Base-by-base conservation (phyloP, 1,284 basidiomycete genomes). In the Malassezia pachydermatis region DNA sequence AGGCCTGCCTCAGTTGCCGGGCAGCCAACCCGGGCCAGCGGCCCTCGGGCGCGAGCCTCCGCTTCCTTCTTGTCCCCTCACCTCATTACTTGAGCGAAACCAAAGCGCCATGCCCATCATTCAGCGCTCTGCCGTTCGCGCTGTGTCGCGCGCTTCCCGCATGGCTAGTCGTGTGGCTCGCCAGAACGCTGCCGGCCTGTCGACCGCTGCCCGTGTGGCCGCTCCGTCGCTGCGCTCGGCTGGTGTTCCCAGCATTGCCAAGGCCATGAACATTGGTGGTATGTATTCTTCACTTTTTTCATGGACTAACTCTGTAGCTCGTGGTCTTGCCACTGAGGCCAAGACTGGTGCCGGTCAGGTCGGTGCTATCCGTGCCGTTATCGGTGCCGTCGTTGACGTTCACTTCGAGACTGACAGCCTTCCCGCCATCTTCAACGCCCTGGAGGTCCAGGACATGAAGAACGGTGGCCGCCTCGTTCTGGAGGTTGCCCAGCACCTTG, bases 361-460 rank as follows among this genome's bases (percentile, higher is more conserved):
- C 41, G 70, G 70, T 48, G 45, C 48, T 27, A 62, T 71, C 55
- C 59, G 63, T 55, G 62, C 69, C 48, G 73, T 75, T 59, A 74
- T 75, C 46, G 73, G 74, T 65, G 90, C 92, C 77, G 92, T 98
- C 77, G 92, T 98, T 74, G 92, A 98, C 76, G 90, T 95, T 62
- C 88, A 94, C 49, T 75, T 75, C 59, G 69, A 70, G 51, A 48
- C 62, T 38, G 74, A 74, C 62, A 78, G 83, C 75, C 85, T 96
- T 41, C 92, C 92, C 53, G 83, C 88, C 60, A 96, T 98, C 76
- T 82, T 96, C 71, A 96, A 96, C 76, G 92, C 92, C 62, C 85
- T 96, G 63, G 90, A 96, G 77, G 89, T 98, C 55, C 84, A 88
- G 75, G 83, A 85, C 74, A 89, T 89, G 79, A 72, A 75, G 62